Evolutionary conservation across 345 rosid species (phyloP).

Genomic region (Turritis glabra): DNA sequence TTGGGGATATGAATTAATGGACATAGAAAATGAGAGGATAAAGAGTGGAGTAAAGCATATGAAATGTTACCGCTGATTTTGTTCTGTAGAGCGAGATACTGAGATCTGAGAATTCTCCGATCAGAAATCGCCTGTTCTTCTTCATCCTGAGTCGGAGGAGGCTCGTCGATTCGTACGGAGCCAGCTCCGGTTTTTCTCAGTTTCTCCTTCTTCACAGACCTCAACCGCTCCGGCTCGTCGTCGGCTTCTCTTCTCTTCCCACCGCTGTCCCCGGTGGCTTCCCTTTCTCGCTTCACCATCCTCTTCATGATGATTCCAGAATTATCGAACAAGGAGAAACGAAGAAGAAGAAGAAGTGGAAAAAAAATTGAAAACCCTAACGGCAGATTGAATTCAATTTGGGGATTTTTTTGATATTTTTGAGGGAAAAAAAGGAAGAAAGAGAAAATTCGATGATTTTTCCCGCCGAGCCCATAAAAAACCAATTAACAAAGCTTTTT

Average conservation of each 20-base stretch:
- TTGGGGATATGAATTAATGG: not conserved
- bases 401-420: constrained; percentile 26
- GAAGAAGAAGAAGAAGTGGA: not conserved
- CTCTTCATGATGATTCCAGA: constrained; percentile 26
- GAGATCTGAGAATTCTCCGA: constrained; percentile 74
- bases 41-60: not conserved
- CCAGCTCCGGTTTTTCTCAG: not conserved
- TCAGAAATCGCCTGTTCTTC: constrained; percentile 37
- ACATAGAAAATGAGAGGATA: not conserved
- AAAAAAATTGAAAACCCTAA: constrained; percentile 34
- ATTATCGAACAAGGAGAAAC: not conserved
- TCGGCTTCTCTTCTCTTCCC: constrained; percentile 6
- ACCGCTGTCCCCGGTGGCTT: not conserved
- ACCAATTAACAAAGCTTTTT: constrained; percentile 1
- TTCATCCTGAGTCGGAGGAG: constrained; percentile 36
- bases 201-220: constrained; percentile 41
- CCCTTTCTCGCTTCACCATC: constrained; percentile 36
- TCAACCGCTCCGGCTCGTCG: constrained; percentile 21
- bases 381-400: constrained; percentile 16
- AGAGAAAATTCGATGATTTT: constrained; percentile 10
- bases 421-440: not conserved
- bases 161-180: not conserved
- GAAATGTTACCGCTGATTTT: constrained; percentile 54
- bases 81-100: constrained; percentile 55
- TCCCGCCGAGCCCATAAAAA: constrained; percentile 37